Conservation (phyloP, 1,284 basidiomycete genomes). For the Veloporphyrellus conicus region DNA sequence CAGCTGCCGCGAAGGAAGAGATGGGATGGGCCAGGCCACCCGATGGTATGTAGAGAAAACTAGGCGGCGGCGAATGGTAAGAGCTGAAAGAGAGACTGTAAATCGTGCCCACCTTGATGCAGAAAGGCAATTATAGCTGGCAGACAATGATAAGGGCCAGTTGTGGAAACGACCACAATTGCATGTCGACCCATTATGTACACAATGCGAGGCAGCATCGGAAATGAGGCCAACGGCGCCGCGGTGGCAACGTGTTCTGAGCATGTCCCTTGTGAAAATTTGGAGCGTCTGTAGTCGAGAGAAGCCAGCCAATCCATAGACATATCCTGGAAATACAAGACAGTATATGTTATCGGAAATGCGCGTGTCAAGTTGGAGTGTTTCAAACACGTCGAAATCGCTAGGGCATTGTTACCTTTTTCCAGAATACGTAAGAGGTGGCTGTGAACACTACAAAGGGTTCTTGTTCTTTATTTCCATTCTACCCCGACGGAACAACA, state of each 20-base stretch:
- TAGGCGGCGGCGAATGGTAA: not conserved
- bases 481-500: not conserved
- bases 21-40: conserved; percentile 7
- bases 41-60: not conserved
- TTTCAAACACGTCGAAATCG: not conserved
- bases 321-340: not conserved
- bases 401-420: not conserved
- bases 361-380: not conserved
- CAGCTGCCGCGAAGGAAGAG: not conserved
- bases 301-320: not conserved
- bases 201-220: conserved; percentile 5
- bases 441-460: not conserved
- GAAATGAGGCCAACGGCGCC: conserved; percentile 20
- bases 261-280: conserved; percentile 2
- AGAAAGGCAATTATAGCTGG: conserved; percentile 12
- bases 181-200: conserved; percentile 11
- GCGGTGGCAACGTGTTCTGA: conserved; percentile 22
- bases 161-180: conserved; percentile 10
- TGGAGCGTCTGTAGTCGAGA: not conserved
- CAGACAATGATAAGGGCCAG: conserved; percentile 7
- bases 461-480: not conserved
- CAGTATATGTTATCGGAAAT: not conserved
- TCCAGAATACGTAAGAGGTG: not conserved
- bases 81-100: conserved; percentile 13
- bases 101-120: conserved; percentile 12